A percentile compares a stretch with the other conserved stretches of the same genome.
phyloP scores from a whole-genome alignment of 164 flowering plant genomes.

The Umbilicus rupestris region DNA sequence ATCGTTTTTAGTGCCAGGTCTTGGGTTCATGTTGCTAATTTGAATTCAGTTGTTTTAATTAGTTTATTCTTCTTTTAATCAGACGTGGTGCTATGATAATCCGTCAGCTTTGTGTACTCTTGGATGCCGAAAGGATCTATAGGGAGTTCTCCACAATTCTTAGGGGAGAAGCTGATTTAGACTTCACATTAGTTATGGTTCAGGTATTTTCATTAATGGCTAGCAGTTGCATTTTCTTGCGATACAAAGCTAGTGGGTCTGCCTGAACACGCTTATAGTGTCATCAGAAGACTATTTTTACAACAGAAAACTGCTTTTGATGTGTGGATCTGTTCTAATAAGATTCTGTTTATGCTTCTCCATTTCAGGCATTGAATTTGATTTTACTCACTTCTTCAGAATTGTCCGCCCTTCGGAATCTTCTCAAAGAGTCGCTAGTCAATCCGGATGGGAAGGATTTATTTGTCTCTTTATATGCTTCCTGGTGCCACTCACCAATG shows the following conservation, averaged over 20 bases:
- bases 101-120: conserved; percentile 82
- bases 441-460: conserved; percentile 73
- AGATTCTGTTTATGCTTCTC: conserved; percentile 8
- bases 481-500: conserved; percentile 97
- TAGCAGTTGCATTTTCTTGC: neutral
- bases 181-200: conserved; percentile 91
- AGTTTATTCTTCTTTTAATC: conserved; percentile 8
- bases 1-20: neutral
- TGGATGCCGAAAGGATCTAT: conserved; percentile 85
- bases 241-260: neutral
- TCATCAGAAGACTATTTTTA: neutral
- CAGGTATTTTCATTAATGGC: conserved; percentile 43
- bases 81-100: conserved; percentile 97
- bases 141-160: conserved; percentile 75
- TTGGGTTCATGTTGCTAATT: neutral
- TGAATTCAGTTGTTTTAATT: neutral
- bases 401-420: conserved; percentile 63
- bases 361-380: conserved; percentile 84
- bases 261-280: neutral
- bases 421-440: conserved; percentile 66
- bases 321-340: neutral
- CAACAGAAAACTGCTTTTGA: neutral
- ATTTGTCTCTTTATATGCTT: conserved; percentile 74
- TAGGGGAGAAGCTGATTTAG: conserved; percentile 74
- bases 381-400: conserved; percentile 90